Percentiles rank a stretch among this genome's conserved stretches.
These are phyloP conservation scores for Penicillium coprophilum DNA, from an alignment of 495 filamentous ascomycete genomes.

Conservation along the genomic window DNA sequence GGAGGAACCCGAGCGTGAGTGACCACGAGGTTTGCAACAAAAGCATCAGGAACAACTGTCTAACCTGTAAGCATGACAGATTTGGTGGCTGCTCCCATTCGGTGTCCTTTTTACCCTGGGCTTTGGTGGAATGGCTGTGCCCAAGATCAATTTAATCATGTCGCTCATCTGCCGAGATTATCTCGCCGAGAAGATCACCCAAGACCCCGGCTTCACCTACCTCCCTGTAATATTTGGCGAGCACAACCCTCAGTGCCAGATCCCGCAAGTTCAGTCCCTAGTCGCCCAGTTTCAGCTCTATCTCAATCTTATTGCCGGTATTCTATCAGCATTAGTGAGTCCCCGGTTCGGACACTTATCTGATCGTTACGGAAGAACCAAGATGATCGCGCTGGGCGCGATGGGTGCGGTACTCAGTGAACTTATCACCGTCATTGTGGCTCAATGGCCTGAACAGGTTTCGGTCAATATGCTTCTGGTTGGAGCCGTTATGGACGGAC, in stretches of 20 bases:
- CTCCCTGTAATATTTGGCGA: conserved; percentile 63
- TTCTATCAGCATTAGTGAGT: conserved; percentile 70
- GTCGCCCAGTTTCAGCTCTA: conserved; percentile 76
- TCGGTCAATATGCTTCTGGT: conserved; percentile 72
- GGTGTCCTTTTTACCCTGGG: conserved; percentile 77
- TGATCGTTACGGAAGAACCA: conserved; percentile 81
- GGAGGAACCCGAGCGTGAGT: conserved; percentile 29
- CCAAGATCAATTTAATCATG: conserved; percentile 77
- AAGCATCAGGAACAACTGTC: conserved; percentile 7
- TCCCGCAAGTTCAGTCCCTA: conserved; percentile 68
- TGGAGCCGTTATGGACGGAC: conserved; percentile 72
- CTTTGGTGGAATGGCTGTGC: conserved; percentile 78
- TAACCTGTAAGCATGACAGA: conserved; percentile 43
- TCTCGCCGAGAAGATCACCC: conserved; percentile 56
- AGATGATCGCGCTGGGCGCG: conserved; percentile 64
- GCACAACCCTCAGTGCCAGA: conserved; percentile 71
- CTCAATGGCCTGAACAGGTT: conserved; percentile 67
- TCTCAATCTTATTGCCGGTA: conserved; percentile 66
- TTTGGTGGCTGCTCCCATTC: conserved; percentile 80
- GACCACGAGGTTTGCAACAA: not conserved
- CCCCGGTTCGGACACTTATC: conserved; percentile 84
- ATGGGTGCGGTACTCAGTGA: conserved; percentile 68
- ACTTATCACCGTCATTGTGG: conserved; percentile 71
- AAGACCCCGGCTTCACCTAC: conserved; percentile 60
- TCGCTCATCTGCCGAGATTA: conserved; percentile 78